phyloP scores from a whole-genome alignment of 352 stramenopile genomes.

The Aphanomyces stellatus region DNA sequence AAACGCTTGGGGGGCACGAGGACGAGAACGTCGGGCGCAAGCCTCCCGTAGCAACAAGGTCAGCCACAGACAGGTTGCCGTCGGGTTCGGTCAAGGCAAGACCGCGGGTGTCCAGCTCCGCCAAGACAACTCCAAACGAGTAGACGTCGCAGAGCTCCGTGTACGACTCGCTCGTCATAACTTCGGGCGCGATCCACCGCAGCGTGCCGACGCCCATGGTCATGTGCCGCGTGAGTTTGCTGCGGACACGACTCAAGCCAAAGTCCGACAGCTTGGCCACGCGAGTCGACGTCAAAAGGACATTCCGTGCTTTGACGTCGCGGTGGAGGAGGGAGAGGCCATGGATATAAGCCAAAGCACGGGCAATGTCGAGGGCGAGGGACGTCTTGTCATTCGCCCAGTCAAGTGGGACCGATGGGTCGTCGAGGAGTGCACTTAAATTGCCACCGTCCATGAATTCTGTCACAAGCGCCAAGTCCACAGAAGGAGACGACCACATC shows the following conservation, averaged over 20 bases:
- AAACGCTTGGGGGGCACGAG: constrained; percentile 42
- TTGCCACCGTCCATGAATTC: constrained; percentile 84
- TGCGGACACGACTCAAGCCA: neutral
- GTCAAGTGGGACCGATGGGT: constrained; percentile 63
- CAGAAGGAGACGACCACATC: constrained; percentile 71
- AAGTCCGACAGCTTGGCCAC: constrained; percentile 83
- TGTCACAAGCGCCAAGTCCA: constrained; percentile 65
- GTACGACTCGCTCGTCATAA: constrained; percentile 84
- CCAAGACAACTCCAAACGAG: constrained; percentile 82
- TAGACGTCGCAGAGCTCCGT: constrained; percentile 80
- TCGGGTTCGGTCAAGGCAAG: constrained; percentile 80
- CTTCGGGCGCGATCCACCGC: constrained; percentile 78
- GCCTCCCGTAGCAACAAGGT: constrained; percentile 69
- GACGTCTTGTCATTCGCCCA: constrained; percentile 77
- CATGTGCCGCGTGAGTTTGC: constrained; percentile 60
- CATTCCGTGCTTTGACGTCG: constrained; percentile 74
- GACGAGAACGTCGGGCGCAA: constrained; percentile 57
- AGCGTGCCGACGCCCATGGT: constrained; percentile 76
- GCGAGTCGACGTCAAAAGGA: constrained; percentile 65
- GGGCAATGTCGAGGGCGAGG: constrained; percentile 73
- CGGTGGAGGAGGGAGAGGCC: constrained; percentile 77
- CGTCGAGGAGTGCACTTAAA: constrained; percentile 71
- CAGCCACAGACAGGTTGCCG: constrained; percentile 70
- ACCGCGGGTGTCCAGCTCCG: constrained; percentile 76
- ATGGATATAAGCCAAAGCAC: constrained; percentile 79